phyloP scores from a whole-genome alignment of 305 asterid species.

The Solanum hybrid region DNA sequence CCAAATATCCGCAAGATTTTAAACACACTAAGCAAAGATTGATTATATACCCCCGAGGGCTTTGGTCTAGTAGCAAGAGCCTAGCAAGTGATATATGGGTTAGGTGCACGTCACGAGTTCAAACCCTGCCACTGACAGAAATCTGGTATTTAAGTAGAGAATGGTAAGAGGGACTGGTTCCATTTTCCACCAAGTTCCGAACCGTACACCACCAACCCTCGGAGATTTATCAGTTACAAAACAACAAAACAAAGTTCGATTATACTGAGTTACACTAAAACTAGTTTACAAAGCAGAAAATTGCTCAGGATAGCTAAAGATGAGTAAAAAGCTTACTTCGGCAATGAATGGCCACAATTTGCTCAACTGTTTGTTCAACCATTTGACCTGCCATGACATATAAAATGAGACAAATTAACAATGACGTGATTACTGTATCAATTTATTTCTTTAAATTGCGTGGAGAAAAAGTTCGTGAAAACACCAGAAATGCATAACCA shows the following conservation, averaged over 20 bases:
- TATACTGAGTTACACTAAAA: neutral
- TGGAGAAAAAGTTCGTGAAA: neutral
- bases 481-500: neutral
- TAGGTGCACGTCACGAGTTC: neutral
- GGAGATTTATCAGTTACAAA: neutral
- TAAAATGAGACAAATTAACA: neutral
- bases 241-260: neutral
- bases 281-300: neutral
- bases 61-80: neutral
- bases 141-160: neutral
- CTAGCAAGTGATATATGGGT: neutral
- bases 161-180: neutral
- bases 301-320: neutral
- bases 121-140: neutral
- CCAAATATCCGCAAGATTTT: neutral
- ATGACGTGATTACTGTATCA: neutral
- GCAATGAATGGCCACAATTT: constrained; percentile 97
- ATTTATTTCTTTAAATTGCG: neutral
- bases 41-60: neutral
- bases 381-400: constrained; percentile 63
- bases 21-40: neutral
- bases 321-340: constrained; percentile 61
- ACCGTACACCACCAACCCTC: neutral
- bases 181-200: neutral
- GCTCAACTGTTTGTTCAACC: constrained; percentile 83